Percentiles rank a stretch among this genome's conserved stretches.
phyloP scores from a whole-genome alignment of 2,329 filamentous ascomycete species.

The Aureobasidium namibiae region DNA sequence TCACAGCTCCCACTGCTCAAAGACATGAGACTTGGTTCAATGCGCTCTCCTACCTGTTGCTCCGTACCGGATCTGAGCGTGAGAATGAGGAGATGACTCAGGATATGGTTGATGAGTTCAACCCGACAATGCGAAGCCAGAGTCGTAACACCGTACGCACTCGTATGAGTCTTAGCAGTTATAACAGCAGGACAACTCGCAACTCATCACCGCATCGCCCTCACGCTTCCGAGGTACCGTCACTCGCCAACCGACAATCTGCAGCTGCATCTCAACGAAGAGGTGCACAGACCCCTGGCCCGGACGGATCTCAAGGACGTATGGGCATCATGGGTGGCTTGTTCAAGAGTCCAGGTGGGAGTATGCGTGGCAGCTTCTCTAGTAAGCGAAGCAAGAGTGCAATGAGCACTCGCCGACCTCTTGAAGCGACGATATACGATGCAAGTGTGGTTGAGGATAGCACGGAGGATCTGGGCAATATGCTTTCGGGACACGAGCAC shows the following conservation, averaged over 20 bases:
- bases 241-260: conserved; percentile 15
- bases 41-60: conserved; percentile 81
- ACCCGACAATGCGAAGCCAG: conserved; percentile 51
- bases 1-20: conserved; percentile 88
- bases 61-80: conserved; percentile 54
- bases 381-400: conserved; percentile 34
- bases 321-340: conserved; percentile 35
- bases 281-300: background rate
- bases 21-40: conserved; percentile 99
- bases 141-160: conserved; percentile 44
- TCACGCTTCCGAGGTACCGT: conserved; percentile 15
- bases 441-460: conserved; percentile 57
- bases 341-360: conserved; percentile 30
- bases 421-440: conserved; percentile 34
- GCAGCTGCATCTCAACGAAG: background rate
- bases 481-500: conserved; percentile 65
- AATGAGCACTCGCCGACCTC: conserved; percentile 22
- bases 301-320: conserved; percentile 12
- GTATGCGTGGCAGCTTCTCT: conserved; percentile 40
- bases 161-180: conserved; percentile 30
- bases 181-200: conserved; percentile 45
- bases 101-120: conserved; percentile 68
- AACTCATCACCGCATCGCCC: conserved; percentile 51
- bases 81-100: conserved; percentile 47
- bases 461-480: conserved; percentile 71